Evolutionary conservation across 2,329 filamentous ascomycete species (phyloP).

Genomic region (Xylariales sp.): DNA sequence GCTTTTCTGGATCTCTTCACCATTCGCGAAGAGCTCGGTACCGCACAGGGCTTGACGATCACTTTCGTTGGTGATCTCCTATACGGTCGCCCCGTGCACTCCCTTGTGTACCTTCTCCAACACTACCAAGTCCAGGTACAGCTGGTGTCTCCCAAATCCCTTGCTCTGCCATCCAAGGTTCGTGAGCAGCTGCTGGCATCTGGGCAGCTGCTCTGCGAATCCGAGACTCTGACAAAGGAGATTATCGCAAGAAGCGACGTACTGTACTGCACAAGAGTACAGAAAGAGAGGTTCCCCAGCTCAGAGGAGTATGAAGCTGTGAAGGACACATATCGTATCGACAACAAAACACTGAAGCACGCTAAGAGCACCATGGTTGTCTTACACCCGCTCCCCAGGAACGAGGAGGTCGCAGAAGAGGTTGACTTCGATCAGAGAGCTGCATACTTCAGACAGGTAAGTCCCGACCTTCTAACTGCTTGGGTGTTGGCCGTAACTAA

Average conservation of each 20-base stretch:
- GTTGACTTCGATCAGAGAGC: conserved; percentile 96
- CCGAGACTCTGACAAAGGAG: conserved; percentile 75
- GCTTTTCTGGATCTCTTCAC: conserved; percentile 97
- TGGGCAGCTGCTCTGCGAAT: conserved; percentile 73
- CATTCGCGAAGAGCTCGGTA: conserved; percentile 94
- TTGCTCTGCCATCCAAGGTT: conserved; percentile 72
- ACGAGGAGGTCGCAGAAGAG: conserved; percentile 89
- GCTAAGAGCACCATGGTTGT: conserved; percentile 93
- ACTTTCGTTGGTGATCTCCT: conserved; percentile 92
- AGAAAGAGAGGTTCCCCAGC: conserved; percentile 91
- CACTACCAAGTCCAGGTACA: conserved; percentile 96
- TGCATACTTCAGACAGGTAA: conserved; percentile 98
- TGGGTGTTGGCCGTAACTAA: conserved; percentile 34
- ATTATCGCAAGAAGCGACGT: conserved; percentile 85
- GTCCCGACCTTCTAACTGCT: conserved; percentile 32
- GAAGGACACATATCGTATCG: conserved; percentile 83
- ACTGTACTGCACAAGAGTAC: conserved; percentile 93
- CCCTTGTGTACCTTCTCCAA: conserved; percentile 84
- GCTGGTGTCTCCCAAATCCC: conserved; percentile 76
- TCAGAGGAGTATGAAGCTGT: conserved; percentile 76
- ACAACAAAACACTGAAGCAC: conserved; percentile 83
- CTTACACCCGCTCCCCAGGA: conserved; percentile 91
- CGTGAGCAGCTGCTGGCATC: conserved; percentile 65
- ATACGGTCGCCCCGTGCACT: conserved; percentile 93
- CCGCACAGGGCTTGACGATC: conserved; percentile 90